Conservation (phyloP, 164 flowering plant genomes). For the Taxillus chinensis region DNA sequence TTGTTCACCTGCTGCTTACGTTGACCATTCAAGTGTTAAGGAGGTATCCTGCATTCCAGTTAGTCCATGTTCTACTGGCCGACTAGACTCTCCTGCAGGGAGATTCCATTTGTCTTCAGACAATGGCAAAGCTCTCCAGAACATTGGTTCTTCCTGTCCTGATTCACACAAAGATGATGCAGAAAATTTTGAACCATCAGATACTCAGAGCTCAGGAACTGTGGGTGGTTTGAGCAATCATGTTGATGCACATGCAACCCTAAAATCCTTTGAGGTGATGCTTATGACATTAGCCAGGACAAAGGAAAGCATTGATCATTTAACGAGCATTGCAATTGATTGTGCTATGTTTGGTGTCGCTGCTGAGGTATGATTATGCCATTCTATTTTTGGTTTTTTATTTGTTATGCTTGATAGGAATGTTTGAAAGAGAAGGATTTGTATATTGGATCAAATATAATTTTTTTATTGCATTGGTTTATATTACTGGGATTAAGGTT, state of each 20-base stretch:
- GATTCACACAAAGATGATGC: conserved; percentile 18
- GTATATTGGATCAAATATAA: too few species aligned
- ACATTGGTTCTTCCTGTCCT: conserved; percentile 33
- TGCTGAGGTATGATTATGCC: conserved; percentile 41
- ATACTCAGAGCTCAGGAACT: conserved; percentile 19
- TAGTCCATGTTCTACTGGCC: conserved; percentile 24
- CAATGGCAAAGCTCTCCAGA: conserved; percentile 20
- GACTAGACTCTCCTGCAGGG: conserved; percentile 25
- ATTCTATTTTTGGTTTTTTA: background rate
- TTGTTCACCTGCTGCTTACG: conserved; percentile 19
- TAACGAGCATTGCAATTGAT: conserved; percentile 84
- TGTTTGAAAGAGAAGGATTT: too few species aligned
- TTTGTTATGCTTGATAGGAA: background rate
- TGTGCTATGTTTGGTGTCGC: conserved; percentile 79
- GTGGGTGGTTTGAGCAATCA: conserved; percentile 20
- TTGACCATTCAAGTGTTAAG: conserved; percentile 21
- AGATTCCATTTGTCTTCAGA: conserved; percentile 23
- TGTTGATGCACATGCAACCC: conserved; percentile 23
- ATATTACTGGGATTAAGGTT: too few species aligned
- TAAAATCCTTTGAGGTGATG: conserved; percentile 35
- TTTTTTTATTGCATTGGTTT: too few species aligned
- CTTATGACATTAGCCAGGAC: conserved; percentile 71
- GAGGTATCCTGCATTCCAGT: conserved; percentile 18
- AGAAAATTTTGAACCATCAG: conserved; percentile 19
- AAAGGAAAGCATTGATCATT: conserved; percentile 89